phyloP scores from a whole-genome alignment of 441 rosid genomes.

The Biscutella auriculata region DNA sequence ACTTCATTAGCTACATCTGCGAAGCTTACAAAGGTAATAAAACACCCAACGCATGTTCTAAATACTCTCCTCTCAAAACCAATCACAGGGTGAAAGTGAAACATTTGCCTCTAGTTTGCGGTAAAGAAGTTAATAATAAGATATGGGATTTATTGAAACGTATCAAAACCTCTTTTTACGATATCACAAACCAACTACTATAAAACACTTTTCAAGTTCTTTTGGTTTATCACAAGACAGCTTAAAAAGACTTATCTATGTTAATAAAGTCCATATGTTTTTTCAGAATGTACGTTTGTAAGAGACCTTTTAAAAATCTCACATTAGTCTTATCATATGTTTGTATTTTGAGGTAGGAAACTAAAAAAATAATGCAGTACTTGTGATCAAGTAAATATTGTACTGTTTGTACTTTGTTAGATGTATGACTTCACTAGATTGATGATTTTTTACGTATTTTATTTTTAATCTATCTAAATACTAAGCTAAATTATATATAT shows the following conservation, averaged over 20 bases:
- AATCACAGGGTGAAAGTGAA: slow-evolving; percentile 7
- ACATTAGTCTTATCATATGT: background rate
- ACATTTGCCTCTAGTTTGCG: slow-evolving; percentile 28
- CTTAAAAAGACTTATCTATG: too few relatives aligned
- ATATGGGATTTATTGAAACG: slow-evolving; percentile 13
- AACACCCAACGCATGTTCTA: slow-evolving; percentile 40
- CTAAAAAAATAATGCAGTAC: too few relatives aligned
- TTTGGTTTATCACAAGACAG: background rate
- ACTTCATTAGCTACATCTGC: slow-evolving; percentile 68
- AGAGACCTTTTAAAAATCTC: too few relatives aligned
- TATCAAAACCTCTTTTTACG: slow-evolving; percentile 10
- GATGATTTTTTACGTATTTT: too few relatives aligned
- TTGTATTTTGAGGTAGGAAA: background rate
- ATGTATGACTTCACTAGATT: too few relatives aligned
- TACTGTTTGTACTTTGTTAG: too few relatives aligned
- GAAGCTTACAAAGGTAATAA: slow-evolving; percentile 50
- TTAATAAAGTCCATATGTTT: background rate
- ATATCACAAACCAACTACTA: background rate
- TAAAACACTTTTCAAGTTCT: background rate
- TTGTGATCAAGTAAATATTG: too few relatives aligned
- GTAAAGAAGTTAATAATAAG: slow-evolving; percentile 24
- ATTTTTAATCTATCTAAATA: too few relatives aligned
- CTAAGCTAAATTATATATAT: too few relatives aligned
- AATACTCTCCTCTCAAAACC: slow-evolving; percentile 8
- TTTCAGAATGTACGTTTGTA: slow-evolving; percentile 1